A percentile compares a stretch with the other conserved stretches of the same genome.
phyloP scores from a whole-genome alignment of 352 stramenopile species.

The Phytopythium oedochilum region DNA sequence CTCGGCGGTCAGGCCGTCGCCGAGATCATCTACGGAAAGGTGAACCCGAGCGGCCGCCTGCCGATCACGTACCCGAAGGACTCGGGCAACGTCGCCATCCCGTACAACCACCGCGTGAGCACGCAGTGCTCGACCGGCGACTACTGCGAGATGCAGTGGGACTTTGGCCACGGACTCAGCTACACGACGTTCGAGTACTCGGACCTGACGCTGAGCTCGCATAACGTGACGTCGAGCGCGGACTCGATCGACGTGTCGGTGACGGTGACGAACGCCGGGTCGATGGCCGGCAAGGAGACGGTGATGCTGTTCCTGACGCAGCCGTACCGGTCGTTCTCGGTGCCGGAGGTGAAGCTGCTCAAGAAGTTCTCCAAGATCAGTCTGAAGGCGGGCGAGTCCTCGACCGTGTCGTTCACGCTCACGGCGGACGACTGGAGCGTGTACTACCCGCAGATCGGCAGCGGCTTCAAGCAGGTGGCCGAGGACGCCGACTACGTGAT shows the following conservation, averaged over 20 bases:
- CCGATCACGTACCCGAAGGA: slow-evolving; percentile 75
- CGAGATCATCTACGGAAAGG: slow-evolving; percentile 59
- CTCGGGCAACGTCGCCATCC: slow-evolving; percentile 37
- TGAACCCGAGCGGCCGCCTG: slow-evolving; percentile 65
- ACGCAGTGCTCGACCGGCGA: slow-evolving; percentile 24
- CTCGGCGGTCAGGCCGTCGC: slow-evolving; percentile 63
- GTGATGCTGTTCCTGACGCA: slow-evolving; percentile 80
- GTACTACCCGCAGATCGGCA: slow-evolving; percentile 20
- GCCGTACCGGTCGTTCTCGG: slow-evolving; percentile 47
- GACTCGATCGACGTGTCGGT: slow-evolving; percentile 33
- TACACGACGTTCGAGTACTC: slow-evolving; percentile 72
- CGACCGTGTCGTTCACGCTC: slow-evolving; percentile 38
- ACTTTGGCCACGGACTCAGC: slow-evolving; percentile 62
- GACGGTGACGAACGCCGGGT: slow-evolving; percentile 64
- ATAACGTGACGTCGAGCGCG: slow-evolving; percentile 16
- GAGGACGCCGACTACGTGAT: slow-evolving; percentile 31
- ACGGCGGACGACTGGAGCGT: slow-evolving; percentile 45
- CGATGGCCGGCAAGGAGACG: slow-evolving; percentile 51
- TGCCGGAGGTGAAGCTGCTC: slow-evolving; percentile 79
- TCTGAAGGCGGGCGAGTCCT: slow-evolving; percentile 34
- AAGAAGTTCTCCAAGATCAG: slow-evolving; percentile 80
- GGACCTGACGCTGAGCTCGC: slow-evolving; percentile 30
- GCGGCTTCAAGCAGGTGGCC: slow-evolving; percentile 30
- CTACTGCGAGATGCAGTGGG: slow-evolving; percentile 55
- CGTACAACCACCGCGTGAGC: slow-evolving; percentile 53